A percentile compares a stretch with the other conserved stretches of the same genome.
These are phyloP conservation scores for Verticillium nonalfalfae DNA, from an alignment of 2,329 filamentous ascomycete species.

Conservation along the genomic window DNA sequence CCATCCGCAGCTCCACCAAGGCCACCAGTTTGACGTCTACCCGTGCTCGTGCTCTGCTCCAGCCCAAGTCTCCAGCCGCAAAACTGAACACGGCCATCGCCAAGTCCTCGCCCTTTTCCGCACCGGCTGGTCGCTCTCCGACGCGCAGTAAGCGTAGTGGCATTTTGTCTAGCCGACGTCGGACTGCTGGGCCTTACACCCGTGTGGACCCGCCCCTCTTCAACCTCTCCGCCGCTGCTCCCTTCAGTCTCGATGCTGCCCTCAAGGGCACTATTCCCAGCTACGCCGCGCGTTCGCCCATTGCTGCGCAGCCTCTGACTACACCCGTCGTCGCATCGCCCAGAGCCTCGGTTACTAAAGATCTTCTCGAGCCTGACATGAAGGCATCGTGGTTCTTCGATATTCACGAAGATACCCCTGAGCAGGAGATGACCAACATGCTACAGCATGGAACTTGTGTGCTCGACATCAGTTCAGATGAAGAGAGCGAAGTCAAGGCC, in stretches of 20 bases:
- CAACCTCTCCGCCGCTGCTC: constrained; percentile 41
- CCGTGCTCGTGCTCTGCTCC: constrained; percentile 38
- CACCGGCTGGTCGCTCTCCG: constrained; percentile 77
- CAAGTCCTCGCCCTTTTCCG: constrained; percentile 49
- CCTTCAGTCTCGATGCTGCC: constrained; percentile 81
- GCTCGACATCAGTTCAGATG: constrained; percentile 85
- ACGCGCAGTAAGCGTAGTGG: constrained; percentile 62
- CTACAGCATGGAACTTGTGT: constrained; percentile 86
- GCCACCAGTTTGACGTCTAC: constrained; percentile 19
- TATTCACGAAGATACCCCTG: constrained; percentile 86
- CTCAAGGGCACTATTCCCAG: constrained; percentile 68
- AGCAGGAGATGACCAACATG: constrained; percentile 86
- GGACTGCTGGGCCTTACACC: constrained; percentile 54
- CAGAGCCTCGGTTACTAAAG: constrained; percentile 3
- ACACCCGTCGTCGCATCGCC: constrained; percentile 16
- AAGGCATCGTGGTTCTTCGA: constrained; percentile 81
- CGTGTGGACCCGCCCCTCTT: constrained; percentile 68
- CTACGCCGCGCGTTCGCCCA: constrained; percentile 40
- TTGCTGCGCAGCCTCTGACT: constrained; percentile 8
- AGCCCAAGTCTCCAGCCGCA: constrained; percentile 44
- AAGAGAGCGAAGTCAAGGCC: constrained; percentile 58
- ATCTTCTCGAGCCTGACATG: constrained; percentile 37
- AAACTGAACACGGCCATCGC: constrained; percentile 36
- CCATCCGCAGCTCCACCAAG: constrained; percentile 17
- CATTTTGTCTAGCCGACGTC: constrained; percentile 62